phyloP scores from a whole-genome alignment of 2,329 filamentous ascomycete species.

The Aspergillus terreus region DNA sequence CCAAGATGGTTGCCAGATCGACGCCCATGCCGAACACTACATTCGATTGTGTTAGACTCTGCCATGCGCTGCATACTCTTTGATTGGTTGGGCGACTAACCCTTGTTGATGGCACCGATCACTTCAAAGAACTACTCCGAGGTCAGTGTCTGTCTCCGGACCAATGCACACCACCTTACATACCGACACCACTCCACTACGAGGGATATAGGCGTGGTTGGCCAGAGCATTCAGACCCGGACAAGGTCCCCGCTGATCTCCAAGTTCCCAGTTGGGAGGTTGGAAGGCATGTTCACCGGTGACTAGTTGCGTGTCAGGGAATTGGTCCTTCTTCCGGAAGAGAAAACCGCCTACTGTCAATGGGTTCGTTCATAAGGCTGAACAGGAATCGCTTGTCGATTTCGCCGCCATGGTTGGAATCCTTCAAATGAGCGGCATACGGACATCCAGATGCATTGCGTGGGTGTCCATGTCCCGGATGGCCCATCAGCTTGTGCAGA shows the following conservation, averaged over 20 bases:
- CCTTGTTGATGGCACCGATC: constrained; percentile 33
- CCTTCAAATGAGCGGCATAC: neutral
- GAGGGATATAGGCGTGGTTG: constrained; percentile 43
- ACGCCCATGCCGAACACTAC: constrained; percentile 48
- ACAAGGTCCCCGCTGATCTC: constrained; percentile 40
- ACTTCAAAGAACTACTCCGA: constrained; percentile 27
- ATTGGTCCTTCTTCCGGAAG: neutral
- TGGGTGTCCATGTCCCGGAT: neutral
- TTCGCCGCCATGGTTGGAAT: neutral
- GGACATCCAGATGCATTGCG: neutral
- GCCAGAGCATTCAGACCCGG: constrained; percentile 43
- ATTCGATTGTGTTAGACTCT: neutral
- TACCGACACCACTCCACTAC: constrained; percentile 35
- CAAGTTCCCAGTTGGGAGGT: constrained; percentile 29
- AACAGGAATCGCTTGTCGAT: constrained; percentile 7
- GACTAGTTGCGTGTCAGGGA: constrained; percentile 16
- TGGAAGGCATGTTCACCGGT: constrained; percentile 33
- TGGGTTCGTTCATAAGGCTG: constrained; percentile 8
- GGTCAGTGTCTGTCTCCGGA: neutral
- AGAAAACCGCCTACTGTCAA: constrained; percentile 22
- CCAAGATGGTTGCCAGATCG: constrained; percentile 41
- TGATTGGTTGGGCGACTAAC: constrained; percentile 11
- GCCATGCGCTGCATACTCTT: neutral
- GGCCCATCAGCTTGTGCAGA: neutral
- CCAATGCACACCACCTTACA: neutral